Conservation (phyloP, 345 rosid species). For the Gossypium herbaceum region DNA sequence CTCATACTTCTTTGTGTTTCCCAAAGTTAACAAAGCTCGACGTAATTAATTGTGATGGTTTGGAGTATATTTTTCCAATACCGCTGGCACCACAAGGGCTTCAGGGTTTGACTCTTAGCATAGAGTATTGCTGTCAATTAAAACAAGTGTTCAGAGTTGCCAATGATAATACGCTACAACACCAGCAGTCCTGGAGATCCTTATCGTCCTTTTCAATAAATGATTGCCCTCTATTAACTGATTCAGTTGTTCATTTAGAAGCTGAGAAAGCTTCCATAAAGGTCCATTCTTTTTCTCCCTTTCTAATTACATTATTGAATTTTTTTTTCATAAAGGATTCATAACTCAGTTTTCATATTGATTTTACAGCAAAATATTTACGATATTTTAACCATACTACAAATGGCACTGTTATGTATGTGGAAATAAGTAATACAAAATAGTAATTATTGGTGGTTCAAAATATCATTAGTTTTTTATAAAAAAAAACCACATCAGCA, state of each 20-base stretch:
- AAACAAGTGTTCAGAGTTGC: neutral
- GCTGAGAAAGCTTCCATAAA: neutral
- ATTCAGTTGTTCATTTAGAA: neutral
- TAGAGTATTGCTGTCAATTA: accelerated
- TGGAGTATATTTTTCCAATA: no score
- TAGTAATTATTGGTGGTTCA: neutral
- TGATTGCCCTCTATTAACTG: neutral
- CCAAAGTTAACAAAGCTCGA: neutral
- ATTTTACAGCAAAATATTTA: neutral
- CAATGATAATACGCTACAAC: neutral
- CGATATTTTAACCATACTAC: no score
- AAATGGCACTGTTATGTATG: no score
- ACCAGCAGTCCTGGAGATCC: no score
- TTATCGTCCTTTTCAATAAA: neutral
- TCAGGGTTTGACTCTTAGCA: neutral
- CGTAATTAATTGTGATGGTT: accelerated
- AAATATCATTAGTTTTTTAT: neutral
- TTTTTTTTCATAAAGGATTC: no score
- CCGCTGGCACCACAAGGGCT: no score
- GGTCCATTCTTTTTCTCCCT: no score
- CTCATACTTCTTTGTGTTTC: neutral
- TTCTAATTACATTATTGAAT: no score
- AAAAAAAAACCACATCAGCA: no score
- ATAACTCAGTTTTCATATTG: no score
- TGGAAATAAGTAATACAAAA: neutral